A percentile compares a stretch with the other conserved stretches of the same genome.
Conservation (phyloP, 2,329 filamentous ascomycete genomes). For the Aotearoamyces nothofagi region DNA sequence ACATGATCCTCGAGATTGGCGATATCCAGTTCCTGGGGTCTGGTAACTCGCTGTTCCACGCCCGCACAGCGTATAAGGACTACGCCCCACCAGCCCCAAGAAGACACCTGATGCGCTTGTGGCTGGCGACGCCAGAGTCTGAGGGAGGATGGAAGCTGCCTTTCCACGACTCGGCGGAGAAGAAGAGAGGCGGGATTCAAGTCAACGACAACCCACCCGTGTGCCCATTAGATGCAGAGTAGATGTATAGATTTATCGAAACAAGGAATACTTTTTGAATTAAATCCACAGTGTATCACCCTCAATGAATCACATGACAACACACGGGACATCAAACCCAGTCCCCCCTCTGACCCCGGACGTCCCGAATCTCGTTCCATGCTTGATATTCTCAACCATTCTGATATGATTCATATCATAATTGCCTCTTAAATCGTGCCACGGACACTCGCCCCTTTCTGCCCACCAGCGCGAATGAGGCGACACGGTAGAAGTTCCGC, state of each 20-base stretch:
- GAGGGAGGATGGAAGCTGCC: conserved; percentile 80
- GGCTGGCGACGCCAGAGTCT: conserved; percentile 66
- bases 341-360: too few relatives aligned
- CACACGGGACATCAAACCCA: too few relatives aligned
- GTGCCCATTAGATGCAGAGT: conserved; percentile 66
- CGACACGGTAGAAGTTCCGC: background rate
- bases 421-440: conserved; percentile 5
- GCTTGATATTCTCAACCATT: conserved; percentile 6
- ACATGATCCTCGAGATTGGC: conserved; percentile 76
- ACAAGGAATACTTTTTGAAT: too few relatives aligned
- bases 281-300: too few relatives aligned
- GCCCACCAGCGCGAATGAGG: background rate
- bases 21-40: conserved; percentile 83
- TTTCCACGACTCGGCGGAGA: conserved; percentile 66
- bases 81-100: conserved; percentile 51
- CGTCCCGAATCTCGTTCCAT: too few relatives aligned
- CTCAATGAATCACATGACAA: too few relatives aligned
- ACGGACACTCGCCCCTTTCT: conserved; percentile 4
- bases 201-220: conserved; percentile 66
- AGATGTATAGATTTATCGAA: too few relatives aligned
- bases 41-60: conserved; percentile 65
- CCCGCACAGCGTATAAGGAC: conserved; percentile 66
- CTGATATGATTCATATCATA: conserved; percentile 8
- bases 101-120: conserved; percentile 69
- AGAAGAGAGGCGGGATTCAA: conserved; percentile 81